Evolutionary conservation across 75 land plant species (phyloP), one percentile per base, ranked within the genome.

Genomic region (Ceratopteris richardii): DNA sequence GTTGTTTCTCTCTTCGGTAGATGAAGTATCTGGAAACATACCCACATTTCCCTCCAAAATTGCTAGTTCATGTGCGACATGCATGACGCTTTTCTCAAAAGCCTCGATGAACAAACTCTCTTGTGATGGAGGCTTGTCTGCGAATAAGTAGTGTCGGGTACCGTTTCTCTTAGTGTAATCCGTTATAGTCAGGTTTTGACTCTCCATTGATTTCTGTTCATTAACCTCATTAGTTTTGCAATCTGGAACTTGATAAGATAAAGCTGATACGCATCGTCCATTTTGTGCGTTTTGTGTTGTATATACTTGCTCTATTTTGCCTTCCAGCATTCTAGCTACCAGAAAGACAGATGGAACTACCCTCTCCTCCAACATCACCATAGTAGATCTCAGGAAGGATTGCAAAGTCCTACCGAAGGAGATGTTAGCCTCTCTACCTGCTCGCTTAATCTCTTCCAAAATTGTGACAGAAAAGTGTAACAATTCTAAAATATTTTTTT

Each of bases 401-500:
- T 26, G 25, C 27, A 52, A 28, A 2, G 25, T 25, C 54, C 7
- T 26, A 6, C 25, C 54, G 28, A 52, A 24, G 7, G 54, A 28
- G 7, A 52, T 24, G 3, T 26, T 52, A 11, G 54, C 54, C 2
- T 22, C 54, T 2, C 28, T 26, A 7, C 12, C 27, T 23, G 25
- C 54, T 26, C 14, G 28, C 14, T 26, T 52, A 7, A 52, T 26
- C 54, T 52, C 54, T 37, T 60, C 65, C 1, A 71, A 14, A 0
- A 71, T 43, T 17, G 33, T 48, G 40, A 48, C 18, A 47, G 47
- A 21, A 28, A 80, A 82, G 23, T 36, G 50, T 36, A 80, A 40
- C 1, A 82, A 51, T 16, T 86, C 86, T 4, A 23, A 58, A 50
- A 71, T 77, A 11, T 69, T 82, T 7, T 70, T 31, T 37, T 79